Evolutionary conservation across 345 rosid species (phyloP).

Genomic region (Trapa bicornis): DNA sequence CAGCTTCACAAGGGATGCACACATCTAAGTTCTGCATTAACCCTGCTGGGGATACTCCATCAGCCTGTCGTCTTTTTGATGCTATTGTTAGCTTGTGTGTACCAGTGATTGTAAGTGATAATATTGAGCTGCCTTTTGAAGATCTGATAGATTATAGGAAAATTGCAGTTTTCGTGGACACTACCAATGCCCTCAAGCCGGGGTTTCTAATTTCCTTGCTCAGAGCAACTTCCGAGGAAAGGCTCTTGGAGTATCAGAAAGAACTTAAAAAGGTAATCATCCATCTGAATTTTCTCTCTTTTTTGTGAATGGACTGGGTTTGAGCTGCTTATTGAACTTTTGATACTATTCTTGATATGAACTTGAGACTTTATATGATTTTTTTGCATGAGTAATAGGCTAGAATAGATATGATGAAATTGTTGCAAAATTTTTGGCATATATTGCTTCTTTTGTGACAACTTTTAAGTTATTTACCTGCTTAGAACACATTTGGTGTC

Average conservation of each 20-base stretch:
- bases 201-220: slow-evolving; percentile 56
- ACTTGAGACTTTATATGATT: background rate
- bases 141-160: slow-evolving; percentile 78
- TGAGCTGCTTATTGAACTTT: background rate
- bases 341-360: background rate
- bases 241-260: slow-evolving; percentile 65
- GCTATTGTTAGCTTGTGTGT: slow-evolving; percentile 93
- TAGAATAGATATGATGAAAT: background rate
- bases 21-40: slow-evolving; percentile 87
- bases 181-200: slow-evolving; percentile 47
- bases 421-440: background rate
- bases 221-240: slow-evolving; percentile 36
- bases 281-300: background rate
- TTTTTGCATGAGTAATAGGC: too few relatives aligned
- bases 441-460: background rate
- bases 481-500: too few relatives aligned
- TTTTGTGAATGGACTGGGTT: background rate
- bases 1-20: slow-evolving; percentile 87
- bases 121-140: slow-evolving; percentile 91
- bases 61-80: slow-evolving; percentile 96
- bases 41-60: slow-evolving; percentile 99
- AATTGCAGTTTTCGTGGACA: slow-evolving; percentile 69
- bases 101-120: slow-evolving; percentile 81
- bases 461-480: too few relatives aligned
- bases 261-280: slow-evolving; percentile 47